A percentile compares a stretch with the other conserved stretches of the same genome.
phyloP scores from a whole-genome alignment of 495 filamentous ascomycete species.

The Podospora bellae-mahoneyi region DNA sequence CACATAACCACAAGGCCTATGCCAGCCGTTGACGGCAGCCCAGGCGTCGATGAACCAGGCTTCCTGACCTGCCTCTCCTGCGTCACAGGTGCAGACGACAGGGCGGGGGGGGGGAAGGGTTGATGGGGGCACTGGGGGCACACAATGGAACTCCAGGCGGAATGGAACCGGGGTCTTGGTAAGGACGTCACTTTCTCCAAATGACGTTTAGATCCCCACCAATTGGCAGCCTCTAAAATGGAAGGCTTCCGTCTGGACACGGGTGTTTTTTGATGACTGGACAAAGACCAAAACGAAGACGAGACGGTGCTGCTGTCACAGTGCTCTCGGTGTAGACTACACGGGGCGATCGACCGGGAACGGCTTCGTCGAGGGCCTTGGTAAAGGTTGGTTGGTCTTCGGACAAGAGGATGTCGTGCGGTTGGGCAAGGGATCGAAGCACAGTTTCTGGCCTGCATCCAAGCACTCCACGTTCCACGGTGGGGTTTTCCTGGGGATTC shows the following conservation, averaged over 20 bases:
- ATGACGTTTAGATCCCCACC: constrained; percentile 3
- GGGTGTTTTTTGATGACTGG: background rate
- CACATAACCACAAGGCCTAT: constrained; percentile 14
- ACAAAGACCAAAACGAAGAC: background rate
- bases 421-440: constrained; percentile 28
- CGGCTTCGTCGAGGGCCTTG: constrained; percentile 6
- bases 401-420: constrained; percentile 43
- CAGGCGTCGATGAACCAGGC: constrained; percentile 1
- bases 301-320: background rate
- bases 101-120: background rate
- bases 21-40: constrained; percentile 12
- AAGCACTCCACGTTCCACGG: background rate
- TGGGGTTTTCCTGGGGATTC: constrained; percentile 3
- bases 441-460: background rate
- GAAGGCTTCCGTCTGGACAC: background rate
- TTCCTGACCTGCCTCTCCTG: constrained; percentile 1
- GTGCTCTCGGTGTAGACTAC: background rate
- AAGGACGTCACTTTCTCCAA: constrained; percentile 4
- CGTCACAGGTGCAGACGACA: constrained; percentile 3
- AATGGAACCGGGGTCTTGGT: constrained; percentile 2
- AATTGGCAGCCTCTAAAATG: background rate
- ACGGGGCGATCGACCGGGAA: background rate
- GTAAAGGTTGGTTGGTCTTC: constrained; percentile 29
- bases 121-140: background rate
- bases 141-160: constrained; percentile 2